Base-by-base conservation (phyloP, 2,329 filamentous ascomycete genomes). In the Fusarium sp. region DNA sequence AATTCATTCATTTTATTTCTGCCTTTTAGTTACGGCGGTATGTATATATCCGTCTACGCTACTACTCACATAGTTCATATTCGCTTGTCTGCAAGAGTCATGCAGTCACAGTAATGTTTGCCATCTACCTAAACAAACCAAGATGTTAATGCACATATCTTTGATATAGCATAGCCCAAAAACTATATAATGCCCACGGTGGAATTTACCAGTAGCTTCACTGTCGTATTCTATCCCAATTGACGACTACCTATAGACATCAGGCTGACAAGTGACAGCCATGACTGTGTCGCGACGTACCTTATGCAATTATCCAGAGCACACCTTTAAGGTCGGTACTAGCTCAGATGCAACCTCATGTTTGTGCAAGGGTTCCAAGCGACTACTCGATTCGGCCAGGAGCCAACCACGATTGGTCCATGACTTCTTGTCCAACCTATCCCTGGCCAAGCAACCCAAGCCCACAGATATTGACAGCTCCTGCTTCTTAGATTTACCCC, bases 371-470 rank as follows among this genome's bases (percentile, higher is more conserved):
- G 67, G 49, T 67, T 49, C 39, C 53, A 57, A 59, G 55, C 51
- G 55, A 70, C 68, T 70, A 69, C 68, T 70, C 66, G 63, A 70
- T 70, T 70, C 38, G 68, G 68, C 54, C 56, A 53, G 35, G 57
- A 59, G 52, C 56, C 43, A 49, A 55, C 49, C 63, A 52, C 57
- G 56, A 70, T 70, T 70, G 68, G 68, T 51, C 52, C 53, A 57
- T 49, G 21, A 35, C 19, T 55, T 52, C 46, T 49, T 49, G 54
- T 49, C 47, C 53, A 61, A 44, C 56, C 55, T 62, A 47, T 65
- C 64, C 64, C 66, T 62, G 61, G 67, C 45, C 51, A 59, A 66
- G 60, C 38, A 58, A 65, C 45, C 6, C 53, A 57, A 66, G 60
- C 38, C 49, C 49, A 32, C 33, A 58, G 36, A 63, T 39, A 44